Conservation (phyloP, 2,329 filamentous ascomycete genomes). For the Botrytis squamosa region DNA sequence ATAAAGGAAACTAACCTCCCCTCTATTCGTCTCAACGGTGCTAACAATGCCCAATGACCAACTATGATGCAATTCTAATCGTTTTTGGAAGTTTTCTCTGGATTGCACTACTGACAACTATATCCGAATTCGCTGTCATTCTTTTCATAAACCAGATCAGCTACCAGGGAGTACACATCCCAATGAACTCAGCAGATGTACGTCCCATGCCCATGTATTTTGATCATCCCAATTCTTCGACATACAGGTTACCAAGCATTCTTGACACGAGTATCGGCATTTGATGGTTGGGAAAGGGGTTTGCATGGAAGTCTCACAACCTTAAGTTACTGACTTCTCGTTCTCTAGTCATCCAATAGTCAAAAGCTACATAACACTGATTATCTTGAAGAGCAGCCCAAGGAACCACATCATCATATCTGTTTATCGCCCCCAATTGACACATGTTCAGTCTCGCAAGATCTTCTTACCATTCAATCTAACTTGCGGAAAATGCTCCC, state of each 20-base stretch:
- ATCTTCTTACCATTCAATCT: background rate
- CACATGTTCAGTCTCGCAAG: background rate
- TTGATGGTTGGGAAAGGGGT: constrained; percentile 13
- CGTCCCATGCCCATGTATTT: background rate
- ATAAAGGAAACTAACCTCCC: background rate
- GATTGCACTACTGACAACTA: background rate
- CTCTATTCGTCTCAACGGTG: background rate
- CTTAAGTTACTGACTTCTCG: constrained; percentile 2
- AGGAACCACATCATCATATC: constrained; percentile 1
- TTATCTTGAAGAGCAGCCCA: background rate
- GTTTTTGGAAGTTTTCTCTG: background rate
- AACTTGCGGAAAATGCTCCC: background rate
- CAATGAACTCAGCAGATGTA: background rate
- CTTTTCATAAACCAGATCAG: background rate
- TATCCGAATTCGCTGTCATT: background rate
- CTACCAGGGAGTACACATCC: background rate
- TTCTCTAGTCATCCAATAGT: constrained; percentile 11
- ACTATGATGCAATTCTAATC: background rate
- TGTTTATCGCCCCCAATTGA: constrained; percentile 11
- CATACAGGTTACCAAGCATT: constrained; percentile 1
- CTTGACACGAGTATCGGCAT: constrained; percentile 6
- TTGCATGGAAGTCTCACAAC: constrained; percentile 12
- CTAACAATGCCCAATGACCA: constrained; percentile 8
- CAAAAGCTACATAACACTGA: background rate
- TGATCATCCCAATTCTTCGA: constrained; percentile 6